Conservation (phyloP, 2,329 filamentous ascomycete genomes). For the Calonectria pteridis region DNA sequence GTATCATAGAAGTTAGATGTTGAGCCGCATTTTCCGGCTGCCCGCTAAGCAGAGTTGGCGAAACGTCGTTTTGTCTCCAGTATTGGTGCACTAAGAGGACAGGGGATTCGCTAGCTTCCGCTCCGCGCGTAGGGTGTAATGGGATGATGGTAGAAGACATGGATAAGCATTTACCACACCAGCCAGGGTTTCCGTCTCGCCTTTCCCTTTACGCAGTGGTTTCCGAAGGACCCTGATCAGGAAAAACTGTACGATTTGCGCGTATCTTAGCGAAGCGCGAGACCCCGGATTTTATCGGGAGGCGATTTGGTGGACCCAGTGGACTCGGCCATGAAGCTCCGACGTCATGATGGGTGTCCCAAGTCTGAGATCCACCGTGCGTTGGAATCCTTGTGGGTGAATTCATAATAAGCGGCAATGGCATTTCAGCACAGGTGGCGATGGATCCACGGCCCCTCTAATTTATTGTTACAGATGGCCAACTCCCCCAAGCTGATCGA, state of each 20-base stretch:
- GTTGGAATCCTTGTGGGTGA: not conserved
- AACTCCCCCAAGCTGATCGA: not conserved
- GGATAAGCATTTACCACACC: not conserved
- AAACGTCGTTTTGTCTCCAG: not conserved
- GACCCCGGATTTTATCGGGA: not conserved
- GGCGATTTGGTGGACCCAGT: not conserved
- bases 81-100: not conserved
- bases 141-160: not conserved
- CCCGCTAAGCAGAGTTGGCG: not conserved
- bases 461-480: no score
- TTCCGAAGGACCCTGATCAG: not conserved
- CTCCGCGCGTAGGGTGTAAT: not conserved
- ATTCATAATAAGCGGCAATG: not conserved
- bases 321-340: not conserved
- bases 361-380: not conserved
- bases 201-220: not conserved
- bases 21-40: not conserved
- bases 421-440: not conserved
- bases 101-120: not conserved
- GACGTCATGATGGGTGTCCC: no score
- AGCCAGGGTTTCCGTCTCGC: not conserved
- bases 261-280: constrained; percentile 1
- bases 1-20: not conserved
- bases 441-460: no score
- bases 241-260: not conserved